A percentile compares a stretch with the other conserved stretches of the same genome.
Conservation (phyloP, 2,329 filamentous ascomycete species). For the Colletotrichum australisinense region DNA sequence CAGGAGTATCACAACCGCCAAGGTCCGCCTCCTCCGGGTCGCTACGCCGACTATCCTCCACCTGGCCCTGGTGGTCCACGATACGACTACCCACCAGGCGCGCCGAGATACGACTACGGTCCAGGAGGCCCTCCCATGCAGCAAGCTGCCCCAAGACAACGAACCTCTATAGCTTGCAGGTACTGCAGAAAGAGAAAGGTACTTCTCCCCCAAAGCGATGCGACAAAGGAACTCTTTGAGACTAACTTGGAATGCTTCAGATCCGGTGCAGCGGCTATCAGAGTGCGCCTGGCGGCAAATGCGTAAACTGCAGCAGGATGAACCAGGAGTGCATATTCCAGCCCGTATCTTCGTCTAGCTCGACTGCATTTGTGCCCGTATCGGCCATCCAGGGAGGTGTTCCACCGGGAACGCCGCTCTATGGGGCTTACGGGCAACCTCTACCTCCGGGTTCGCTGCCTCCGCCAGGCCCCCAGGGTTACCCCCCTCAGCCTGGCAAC, state of each 20-base stretch:
- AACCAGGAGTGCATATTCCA: conserved; percentile 72
- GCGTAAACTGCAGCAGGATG: conserved; percentile 71
- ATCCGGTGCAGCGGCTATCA: conserved; percentile 72
- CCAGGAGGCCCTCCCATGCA: conserved; percentile 52
- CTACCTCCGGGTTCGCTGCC: conserved; percentile 45
- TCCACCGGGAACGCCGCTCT: conserved; percentile 66
- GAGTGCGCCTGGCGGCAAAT: conserved; percentile 68
- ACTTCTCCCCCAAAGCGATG: conserved; percentile 20
- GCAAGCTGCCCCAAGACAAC: conserved; percentile 67
- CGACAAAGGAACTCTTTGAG: background rate
- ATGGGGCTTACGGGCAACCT: conserved; percentile 68
- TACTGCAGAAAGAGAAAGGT: conserved; percentile 74
- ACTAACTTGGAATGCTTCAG: conserved; percentile 45
- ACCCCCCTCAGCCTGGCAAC: conserved; percentile 33
- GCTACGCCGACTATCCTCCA: conserved; percentile 47
- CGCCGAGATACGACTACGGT: conserved; percentile 43
- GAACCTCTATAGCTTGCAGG: conserved; percentile 69
- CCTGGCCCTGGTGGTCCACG: conserved; percentile 29
- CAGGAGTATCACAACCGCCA: conserved; percentile 50
- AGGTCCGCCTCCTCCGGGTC: conserved; percentile 44
- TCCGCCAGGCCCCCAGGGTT: conserved; percentile 24
- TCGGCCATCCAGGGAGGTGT: conserved; percentile 69
- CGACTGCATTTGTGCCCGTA: conserved; percentile 69
- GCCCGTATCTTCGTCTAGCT: conserved; percentile 66
- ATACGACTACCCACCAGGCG: conserved; percentile 37